phyloP scores from a whole-genome alignment of 345 rosid genomes.

The Odontarrhena argentea region DNA sequence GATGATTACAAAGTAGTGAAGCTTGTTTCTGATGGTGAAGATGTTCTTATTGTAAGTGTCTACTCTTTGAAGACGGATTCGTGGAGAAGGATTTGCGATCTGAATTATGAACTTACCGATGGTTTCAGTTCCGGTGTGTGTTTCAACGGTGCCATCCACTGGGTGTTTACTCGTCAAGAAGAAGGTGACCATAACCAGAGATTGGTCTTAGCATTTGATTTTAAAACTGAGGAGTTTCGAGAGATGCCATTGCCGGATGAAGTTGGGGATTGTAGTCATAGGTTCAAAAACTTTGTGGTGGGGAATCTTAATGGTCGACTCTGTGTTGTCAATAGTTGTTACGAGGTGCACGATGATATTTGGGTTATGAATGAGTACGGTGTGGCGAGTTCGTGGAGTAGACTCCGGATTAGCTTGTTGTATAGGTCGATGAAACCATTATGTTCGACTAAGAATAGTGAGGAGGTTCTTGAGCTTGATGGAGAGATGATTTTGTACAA shows the following conservation, averaged over 20 bases:
- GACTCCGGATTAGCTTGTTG: conserved; percentile 35
- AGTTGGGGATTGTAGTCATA: conserved; percentile 40
- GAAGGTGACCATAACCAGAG: neutral
- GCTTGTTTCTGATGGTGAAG: conserved; percentile 12
- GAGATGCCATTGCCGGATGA: conserved; percentile 42
- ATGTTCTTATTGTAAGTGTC: conserved; percentile 32
- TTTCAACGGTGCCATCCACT: conserved; percentile 44
- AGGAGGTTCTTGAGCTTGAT: conserved; percentile 47
- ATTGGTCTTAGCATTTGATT: conserved; percentile 41
- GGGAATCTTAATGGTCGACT: conserved; percentile 43
- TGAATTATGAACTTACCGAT: conserved; percentile 30
- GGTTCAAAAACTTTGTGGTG: conserved; percentile 35
- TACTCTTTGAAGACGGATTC: conserved; percentile 45
- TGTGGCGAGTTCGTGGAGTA: conserved; percentile 42
- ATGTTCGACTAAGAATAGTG: conserved; percentile 40
- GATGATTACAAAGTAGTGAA: conserved; percentile 49
- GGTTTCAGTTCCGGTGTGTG: conserved; percentile 39
- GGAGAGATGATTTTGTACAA: conserved; percentile 49
- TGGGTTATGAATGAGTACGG: conserved; percentile 52
- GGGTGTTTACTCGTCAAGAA: conserved; percentile 37
- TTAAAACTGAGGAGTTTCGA: conserved; percentile 41
- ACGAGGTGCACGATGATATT: conserved; percentile 42
- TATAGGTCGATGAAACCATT: conserved; percentile 50
- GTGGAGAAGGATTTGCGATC: conserved; percentile 36
- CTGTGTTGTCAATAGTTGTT: conserved; percentile 42